These are phyloP conservation scores for Stachybotrys chartarum DNA, from an alignment of 2,329 filamentous ascomycete genomes.

Conservation along the genomic window DNA sequence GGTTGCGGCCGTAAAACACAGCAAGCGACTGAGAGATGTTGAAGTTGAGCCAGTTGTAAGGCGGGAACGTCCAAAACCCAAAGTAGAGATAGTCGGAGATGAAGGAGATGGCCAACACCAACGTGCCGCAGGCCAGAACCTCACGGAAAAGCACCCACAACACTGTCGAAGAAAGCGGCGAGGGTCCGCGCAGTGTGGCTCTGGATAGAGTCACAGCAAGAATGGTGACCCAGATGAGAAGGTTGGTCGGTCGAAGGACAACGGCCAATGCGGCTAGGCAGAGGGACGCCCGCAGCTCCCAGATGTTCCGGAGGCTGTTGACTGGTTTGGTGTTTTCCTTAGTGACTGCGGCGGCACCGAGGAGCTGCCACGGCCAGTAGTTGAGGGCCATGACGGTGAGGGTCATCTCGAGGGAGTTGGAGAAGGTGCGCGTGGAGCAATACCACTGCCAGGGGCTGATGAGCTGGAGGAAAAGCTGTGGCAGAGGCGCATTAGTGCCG, in stretches of 20 bases:
- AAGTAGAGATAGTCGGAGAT: slow-evolving; percentile 74
- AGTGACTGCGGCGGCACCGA: slow-evolving; percentile 30
- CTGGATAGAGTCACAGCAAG: slow-evolving; percentile 38
- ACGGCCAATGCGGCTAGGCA: slow-evolving; percentile 74
- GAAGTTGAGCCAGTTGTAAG: slow-evolving; percentile 80
- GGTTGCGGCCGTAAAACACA: slow-evolving; percentile 86
- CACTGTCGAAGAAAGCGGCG: slow-evolving; percentile 34
- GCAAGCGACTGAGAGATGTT: slow-evolving; percentile 84
- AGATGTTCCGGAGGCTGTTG: slow-evolving; percentile 15
- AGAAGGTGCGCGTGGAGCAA: slow-evolving; percentile 86
- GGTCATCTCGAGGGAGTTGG: slow-evolving; percentile 88
- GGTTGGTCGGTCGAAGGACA: slow-evolving; percentile 82
- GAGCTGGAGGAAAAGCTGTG: slow-evolving; percentile 28
- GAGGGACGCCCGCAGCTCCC: slow-evolving; percentile 49
- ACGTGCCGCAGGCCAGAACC: slow-evolving; percentile 53
- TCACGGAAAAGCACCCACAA: slow-evolving; percentile 54
- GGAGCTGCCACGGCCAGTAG: slow-evolving; percentile 80
- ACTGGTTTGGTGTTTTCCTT: slow-evolving; percentile 31
- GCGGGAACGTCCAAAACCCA: slow-evolving; percentile 78
- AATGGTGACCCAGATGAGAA: slow-evolving; percentile 74
- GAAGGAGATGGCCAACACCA: slow-evolving; percentile 56
- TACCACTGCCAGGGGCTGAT: slow-evolving; percentile 83
- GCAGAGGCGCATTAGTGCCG: background rate
- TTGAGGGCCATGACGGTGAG: slow-evolving; percentile 73
- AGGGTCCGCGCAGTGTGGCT: slow-evolving; percentile 23